These are phyloP conservation scores for Jackrogersella multiformis DNA, from an alignment of 495 filamentous ascomycete genomes.

Conservation along the genomic window DNA sequence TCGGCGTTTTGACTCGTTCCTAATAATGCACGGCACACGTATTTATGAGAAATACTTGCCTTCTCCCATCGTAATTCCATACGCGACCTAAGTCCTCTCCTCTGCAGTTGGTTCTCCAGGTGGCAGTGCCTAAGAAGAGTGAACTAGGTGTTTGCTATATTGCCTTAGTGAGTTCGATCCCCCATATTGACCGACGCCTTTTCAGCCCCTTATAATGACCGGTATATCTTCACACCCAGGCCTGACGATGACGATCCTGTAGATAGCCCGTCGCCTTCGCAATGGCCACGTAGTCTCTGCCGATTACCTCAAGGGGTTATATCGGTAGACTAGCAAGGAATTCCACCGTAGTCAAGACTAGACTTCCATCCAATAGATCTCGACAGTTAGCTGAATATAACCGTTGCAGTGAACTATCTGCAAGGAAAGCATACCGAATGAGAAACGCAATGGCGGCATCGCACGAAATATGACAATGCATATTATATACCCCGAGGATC, in stretches of 20 bases:
- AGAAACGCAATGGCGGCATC: background rate
- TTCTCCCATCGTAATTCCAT: background rate
- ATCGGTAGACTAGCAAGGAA: background rate
- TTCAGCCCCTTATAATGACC: background rate
- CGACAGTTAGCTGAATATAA: background rate
- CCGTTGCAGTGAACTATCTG: background rate
- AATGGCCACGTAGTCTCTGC: background rate
- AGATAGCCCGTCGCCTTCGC: background rate
- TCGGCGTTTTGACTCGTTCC: background rate
- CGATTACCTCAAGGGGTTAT: background rate
- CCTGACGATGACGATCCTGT: background rate
- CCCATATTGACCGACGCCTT: background rate
- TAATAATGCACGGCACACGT: background rate
- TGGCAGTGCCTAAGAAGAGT: background rate
- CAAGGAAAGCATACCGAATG: background rate
- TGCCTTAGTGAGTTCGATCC: background rate
- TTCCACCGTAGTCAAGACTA: background rate
- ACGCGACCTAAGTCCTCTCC: background rate
- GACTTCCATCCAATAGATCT: background rate
- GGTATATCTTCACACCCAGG: background rate
- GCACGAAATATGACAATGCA: constrained; percentile 3
- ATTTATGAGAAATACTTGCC: background rate
- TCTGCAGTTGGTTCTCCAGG: background rate
- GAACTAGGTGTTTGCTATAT: background rate
- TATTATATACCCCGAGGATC: constrained; percentile 1